These are phyloP conservation scores for Quercus agrifolia DNA, from an alignment of 306 rosid genomes.

Conservation along the genomic window DNA sequence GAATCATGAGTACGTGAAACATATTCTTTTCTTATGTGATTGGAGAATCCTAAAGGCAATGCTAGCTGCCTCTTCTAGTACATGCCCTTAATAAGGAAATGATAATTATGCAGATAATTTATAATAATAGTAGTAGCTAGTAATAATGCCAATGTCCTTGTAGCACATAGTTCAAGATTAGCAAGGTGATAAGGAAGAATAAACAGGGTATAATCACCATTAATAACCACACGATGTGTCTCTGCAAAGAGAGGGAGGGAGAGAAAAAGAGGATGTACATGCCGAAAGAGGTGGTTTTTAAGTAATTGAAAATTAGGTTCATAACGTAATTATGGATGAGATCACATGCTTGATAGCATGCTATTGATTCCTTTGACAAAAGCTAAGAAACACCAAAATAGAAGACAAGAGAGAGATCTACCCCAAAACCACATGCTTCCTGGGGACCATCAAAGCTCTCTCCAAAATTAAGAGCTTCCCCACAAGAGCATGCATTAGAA, in stretches of 20 bases:
- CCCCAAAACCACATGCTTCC: conserved; percentile 70
- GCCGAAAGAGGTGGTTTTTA: not conserved
- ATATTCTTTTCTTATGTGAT: conserved; percentile 45
- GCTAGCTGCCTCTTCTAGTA: conserved; percentile 8
- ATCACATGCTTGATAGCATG: conserved; percentile 80
- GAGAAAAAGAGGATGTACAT: not conserved
- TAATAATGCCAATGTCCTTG: conserved; percentile 32
- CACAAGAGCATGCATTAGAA: conserved; percentile 62
- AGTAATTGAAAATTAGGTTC: conserved; percentile 28
- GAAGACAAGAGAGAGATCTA: conserved; percentile 39
- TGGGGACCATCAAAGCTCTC: conserved; percentile 61
- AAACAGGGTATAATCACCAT: conserved; percentile 24
- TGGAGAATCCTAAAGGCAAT: conserved; percentile 48
- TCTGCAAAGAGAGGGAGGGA: conserved; percentile 7
- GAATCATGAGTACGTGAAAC: conserved; percentile 35
- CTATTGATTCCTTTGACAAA: conserved; percentile 61
- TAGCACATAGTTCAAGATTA: conserved; percentile 31
- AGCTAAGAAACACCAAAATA: conserved; percentile 34
- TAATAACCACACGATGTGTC: conserved; percentile 24
- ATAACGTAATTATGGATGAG: conserved; percentile 45
- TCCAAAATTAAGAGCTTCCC: conserved; percentile 32
- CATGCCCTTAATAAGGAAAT: conserved; percentile 17
- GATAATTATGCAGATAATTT: not conserved
- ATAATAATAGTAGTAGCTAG: not conserved
- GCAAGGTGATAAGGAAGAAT: conserved; percentile 33